phyloP scores from a whole-genome alignment of 164 flowering plant species.

The Chimonanthus praecox region DNA sequence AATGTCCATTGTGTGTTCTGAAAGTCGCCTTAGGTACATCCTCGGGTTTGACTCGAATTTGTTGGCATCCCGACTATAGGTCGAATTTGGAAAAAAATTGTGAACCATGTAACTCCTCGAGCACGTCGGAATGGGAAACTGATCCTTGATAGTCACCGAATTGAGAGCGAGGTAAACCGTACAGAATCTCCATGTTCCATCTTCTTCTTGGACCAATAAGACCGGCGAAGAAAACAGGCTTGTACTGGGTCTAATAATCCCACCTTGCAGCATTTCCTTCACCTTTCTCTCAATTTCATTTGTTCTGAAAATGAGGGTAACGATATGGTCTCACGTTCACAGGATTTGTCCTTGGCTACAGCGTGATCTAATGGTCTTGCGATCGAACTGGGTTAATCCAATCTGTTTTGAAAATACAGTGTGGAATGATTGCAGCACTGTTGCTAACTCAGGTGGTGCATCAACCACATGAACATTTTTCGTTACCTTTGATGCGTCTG shows the following conservation, averaged over 20 bases:
- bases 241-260: not conserved
- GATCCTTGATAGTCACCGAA: not conserved
- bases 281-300: not conserved
- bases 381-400: no score
- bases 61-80: not conserved
- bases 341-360: not conserved
- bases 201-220: not conserved
- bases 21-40: not conserved
- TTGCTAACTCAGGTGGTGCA: no score
- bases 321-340: not conserved
- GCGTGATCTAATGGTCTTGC: not conserved
- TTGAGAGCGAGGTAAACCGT: not conserved
- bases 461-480: no score
- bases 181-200: not conserved
- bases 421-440: no score
- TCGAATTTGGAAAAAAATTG: not conserved
- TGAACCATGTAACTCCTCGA: not conserved
- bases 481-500: no score
- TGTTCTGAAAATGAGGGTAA: constrained; percentile 1
- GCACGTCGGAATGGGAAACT: not conserved
- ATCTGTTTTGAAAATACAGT: no score
- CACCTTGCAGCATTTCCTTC: not conserved
- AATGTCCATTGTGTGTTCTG: constrained; percentile 1
- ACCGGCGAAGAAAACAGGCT: constrained; percentile 4
- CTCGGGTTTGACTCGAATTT: not conserved